Percentiles rank a stretch among this genome's conserved stretches.
phyloP scores from a whole-genome alignment of 306 rosid genomes.

The Casuarina glauca region DNA sequence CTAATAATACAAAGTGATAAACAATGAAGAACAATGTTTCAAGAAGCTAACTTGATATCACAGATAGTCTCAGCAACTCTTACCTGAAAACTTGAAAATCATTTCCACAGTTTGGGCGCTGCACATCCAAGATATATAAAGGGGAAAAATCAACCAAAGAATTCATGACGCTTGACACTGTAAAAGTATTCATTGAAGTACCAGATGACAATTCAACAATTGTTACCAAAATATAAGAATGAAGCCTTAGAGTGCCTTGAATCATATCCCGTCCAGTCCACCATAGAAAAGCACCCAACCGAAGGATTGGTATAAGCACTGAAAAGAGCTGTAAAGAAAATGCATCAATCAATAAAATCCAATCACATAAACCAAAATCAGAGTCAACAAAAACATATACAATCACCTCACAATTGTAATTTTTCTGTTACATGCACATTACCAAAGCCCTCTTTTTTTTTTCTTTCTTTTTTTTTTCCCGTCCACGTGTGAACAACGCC shows the following conservation, averaged over 20 bases:
- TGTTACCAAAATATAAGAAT: neutral
- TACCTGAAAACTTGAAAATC: constrained; percentile 96
- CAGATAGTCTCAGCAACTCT: constrained; percentile 31
- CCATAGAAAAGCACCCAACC: constrained; percentile 91
- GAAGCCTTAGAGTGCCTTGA: constrained; percentile 75
- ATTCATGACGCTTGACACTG: neutral
- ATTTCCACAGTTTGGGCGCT: constrained; percentile 97
- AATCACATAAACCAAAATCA: constrained; percentile 13
- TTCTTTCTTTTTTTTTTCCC: no score
- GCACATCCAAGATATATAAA: constrained; percentile 36
- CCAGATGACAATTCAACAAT: constrained; percentile 15
- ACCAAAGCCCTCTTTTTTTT: neutral
- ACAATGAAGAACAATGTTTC: constrained; percentile 23
- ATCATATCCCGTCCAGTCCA: constrained; percentile 96
- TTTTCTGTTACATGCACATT: neutral
- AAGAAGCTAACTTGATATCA: constrained; percentile 15
- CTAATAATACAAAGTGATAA: neutral
- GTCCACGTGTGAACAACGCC: neutral
- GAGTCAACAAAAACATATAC: constrained; percentile 2
- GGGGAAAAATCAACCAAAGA: constrained; percentile 15
- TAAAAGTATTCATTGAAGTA: neutral
- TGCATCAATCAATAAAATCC: constrained; percentile 15
- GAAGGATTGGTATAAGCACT: constrained; percentile 77
- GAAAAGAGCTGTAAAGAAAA: constrained; percentile 64
- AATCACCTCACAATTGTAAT: neutral